Conservation (phyloP, 2,329 filamentous ascomycete species). For the Microcyclospora tardicrescens region DNA sequence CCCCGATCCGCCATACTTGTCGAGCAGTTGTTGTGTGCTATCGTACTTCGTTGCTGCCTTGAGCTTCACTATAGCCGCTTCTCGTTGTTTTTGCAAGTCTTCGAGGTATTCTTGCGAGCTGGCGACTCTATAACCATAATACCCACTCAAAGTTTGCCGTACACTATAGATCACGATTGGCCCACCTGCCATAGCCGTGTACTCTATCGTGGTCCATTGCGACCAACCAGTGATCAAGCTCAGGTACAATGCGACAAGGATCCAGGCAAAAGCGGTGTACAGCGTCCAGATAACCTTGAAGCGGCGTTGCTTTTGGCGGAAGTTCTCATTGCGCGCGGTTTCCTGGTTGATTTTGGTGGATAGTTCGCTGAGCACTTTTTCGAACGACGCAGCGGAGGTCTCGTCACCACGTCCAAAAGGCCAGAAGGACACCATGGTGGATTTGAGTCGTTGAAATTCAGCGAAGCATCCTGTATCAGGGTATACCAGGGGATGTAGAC, state of each 20-base stretch:
- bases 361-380: slow-evolving; percentile 74
- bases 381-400: slow-evolving; percentile 79
- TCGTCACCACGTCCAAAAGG: slow-evolving; percentile 69
- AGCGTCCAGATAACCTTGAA: slow-evolving; percentile 78
- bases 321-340: slow-evolving; percentile 58
- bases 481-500: too few species aligned
- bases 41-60: slow-evolving; percentile 95
- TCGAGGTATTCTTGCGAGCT: slow-evolving; percentile 57
- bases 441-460: too few species aligned
- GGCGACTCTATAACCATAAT: slow-evolving; percentile 72
- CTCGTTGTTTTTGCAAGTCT: slow-evolving; percentile 62
- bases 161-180: slow-evolving; percentile 62
- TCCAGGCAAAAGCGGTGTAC: slow-evolving; percentile 81
- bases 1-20: slow-evolving; percentile 70
- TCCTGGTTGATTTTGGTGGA: slow-evolving; percentile 69
- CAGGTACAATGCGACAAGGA: slow-evolving; percentile 71
- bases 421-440: slow-evolving; percentile 70
- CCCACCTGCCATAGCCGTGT: slow-evolving; percentile 62
- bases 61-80: slow-evolving; percentile 80
- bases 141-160: slow-evolving; percentile 51
- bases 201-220: slow-evolving; percentile 65
- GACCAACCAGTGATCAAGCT: slow-evolving; percentile 73
- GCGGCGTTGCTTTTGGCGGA: slow-evolving; percentile 60
- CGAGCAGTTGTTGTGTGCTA: slow-evolving; percentile 79
- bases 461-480: too few species aligned